Base-by-base conservation (phyloP, 1,284 basidiomycete species). In the Moesziomyces aphidis region DNA sequence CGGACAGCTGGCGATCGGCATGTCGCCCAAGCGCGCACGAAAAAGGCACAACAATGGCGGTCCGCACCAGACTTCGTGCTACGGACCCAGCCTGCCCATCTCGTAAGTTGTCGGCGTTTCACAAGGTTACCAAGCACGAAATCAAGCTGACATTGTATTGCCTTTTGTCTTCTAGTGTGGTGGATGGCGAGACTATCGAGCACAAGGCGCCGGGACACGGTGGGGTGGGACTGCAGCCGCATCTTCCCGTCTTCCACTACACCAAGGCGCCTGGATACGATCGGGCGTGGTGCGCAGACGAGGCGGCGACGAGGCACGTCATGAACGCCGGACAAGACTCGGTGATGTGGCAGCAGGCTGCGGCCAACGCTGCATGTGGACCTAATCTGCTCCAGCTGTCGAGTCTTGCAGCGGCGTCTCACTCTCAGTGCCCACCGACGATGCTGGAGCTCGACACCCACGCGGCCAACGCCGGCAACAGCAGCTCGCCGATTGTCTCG, bases 21-120 rank as follows among this genome's bases (percentile, higher is more conserved):
- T 62, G 61, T 61, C 71, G 45, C 71, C 64, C 26, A 73, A 73
- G 52, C 46, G 71, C 1, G 65, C 61, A 10, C 63, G 71, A 10
- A 73, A 73, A 50, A 63, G 73, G 17, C 68, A 68, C 54, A 71
- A 71, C 50, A 75, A 75, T 19, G 64, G 64, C 23, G 63, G 65
- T 0, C 64, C 67, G 6, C 73, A 75, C 21, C 73, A 75, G 55
- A 75, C 73, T 0, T 71, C 68, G 1, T 75, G 73, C 61, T 75
- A 69, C 51, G 73, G 73, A 10, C 73, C 73, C 4, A 60, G 68
- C 19, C 46, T 59, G 9, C 73, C 73, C 1, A 63, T 75, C 43
- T 54, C 57, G 72, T 74, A 55, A 58, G 72, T 74, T 19, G 13
- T 74, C 22, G 13, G 0, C 4, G 21, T 4, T 34, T 22, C n/a